Base-by-base conservation (phyloP, 306 rosid species). In the Pachyrhizus erosus region DNA sequence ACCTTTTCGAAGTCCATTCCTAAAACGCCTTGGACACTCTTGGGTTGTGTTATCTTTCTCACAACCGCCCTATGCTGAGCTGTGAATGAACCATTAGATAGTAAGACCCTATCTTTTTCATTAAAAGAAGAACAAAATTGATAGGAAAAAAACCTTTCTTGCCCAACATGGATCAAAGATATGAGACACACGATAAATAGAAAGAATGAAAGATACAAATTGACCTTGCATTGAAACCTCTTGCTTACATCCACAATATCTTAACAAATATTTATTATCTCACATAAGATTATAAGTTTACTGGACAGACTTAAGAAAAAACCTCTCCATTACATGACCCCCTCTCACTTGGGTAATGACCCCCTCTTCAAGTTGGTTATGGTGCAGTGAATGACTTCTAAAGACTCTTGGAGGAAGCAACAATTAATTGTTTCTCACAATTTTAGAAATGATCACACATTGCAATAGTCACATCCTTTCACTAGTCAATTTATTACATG, bases 21-120 rank as follows among this genome's bases (percentile, higher is more conserved):
- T 49, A 93, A 80, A 75, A 88, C 90, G 4, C 96, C 90, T 77
- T 80, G 88, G 26, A 84, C 86, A 24, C 33, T 72, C 89, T 84
- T 89, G 9, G 89, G 88, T 85, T 40, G 88, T 20, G 46, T 71
- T 65, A 66, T 64, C 74, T 90, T 90, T 85, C 94, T 88, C 2
- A 91, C 97, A 51, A 91, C 82, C 9, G 86, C 92, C 75, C 86
- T 87, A 73, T 93, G 97, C 91, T 93, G 90, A 80, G 87, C 91
- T 80, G 94, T 73, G 87, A 87, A 76, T 64, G 46, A 85, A 80
- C 39, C 82, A 64, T 66, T 74, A 52, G 26, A 52, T 20, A 52
- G 24, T 52, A 52, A 52, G 60, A 52, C 24, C 11, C 24, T 52
- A 7, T 18, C 21, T 49, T 18, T 52, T 52, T 24, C 10, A 5